phyloP scores from a whole-genome alignment of 1,284 basidiomycete species.

The Ceratobasidium papillatum region DNA sequence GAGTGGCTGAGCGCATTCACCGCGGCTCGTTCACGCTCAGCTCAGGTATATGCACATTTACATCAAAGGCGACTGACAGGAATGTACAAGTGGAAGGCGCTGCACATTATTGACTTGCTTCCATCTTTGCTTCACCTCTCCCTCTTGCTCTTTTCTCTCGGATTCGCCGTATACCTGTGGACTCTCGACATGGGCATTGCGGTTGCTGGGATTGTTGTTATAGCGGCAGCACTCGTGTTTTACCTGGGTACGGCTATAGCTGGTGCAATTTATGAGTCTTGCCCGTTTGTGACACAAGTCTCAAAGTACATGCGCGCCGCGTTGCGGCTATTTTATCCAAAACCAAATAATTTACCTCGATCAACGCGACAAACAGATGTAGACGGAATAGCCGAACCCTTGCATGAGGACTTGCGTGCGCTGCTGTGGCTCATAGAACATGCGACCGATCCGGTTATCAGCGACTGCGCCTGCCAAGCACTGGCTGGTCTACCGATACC shows the following conservation, averaged over 20 bases:
- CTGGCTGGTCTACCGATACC: neutral
- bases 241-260: neutral
- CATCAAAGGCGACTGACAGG: slow-evolving; percentile 18
- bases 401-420: neutral
- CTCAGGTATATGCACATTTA: slow-evolving; percentile 3
- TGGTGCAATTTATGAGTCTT: neutral
- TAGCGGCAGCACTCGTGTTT: neutral
- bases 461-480: neutral
- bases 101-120: slow-evolving; percentile 25
- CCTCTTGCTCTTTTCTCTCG: slow-evolving; percentile 26
- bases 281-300: slow-evolving; percentile 11
- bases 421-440: neutral
- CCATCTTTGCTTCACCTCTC: slow-evolving; percentile 35
- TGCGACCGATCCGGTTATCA: neutral
- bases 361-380: too few relatives aligned
- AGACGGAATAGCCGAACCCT: neutral
- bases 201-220: neutral
- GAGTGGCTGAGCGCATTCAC: slow-evolving; percentile 34
- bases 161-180: slow-evolving; percentile 22
- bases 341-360: neutral
- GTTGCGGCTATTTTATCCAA: neutral
- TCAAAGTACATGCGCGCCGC: neutral
- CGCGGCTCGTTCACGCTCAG: slow-evolving; percentile 6
- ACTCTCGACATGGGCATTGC: slow-evolving; percentile 8
- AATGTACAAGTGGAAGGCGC: slow-evolving; percentile 10